Evolutionary conservation across 2,329 filamentous ascomycete species (phyloP), one percentile per base, ranked within the genome.

Genomic region (Pseudocercospora fijiensis): DNA sequence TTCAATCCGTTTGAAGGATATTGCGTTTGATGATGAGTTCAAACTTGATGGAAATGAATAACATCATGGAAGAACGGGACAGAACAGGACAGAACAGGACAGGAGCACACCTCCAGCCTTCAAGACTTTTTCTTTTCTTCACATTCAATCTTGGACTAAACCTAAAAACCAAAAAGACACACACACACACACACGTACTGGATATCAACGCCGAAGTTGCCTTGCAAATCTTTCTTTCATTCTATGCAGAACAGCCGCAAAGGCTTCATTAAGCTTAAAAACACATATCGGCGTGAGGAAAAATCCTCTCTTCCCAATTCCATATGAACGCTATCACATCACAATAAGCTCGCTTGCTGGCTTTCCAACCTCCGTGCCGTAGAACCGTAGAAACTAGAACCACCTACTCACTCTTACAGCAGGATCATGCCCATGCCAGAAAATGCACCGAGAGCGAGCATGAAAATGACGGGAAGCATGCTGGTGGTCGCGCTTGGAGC

Each of bases 341-440:
- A 57, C 8, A 57, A 26, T 16, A 57, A 37, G 53, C 53, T 37
- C 10, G 24, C 37, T 27, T n/a, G 22, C 11, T 1, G 8, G 4
- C 41, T 18, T 41, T 24, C 58, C 18, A 53, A 20, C 33, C 20
- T 45, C 16, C 56, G 59, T 61, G 30, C 52, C 37, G 59, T 61
- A 41, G 27, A 57, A 20, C 59, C 58, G 47, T 28, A 26, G 56
- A 28, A 11, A n/a, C n/a, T n/a, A n/a, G n/a, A n/a, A n/a, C n/a
- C n/a, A n/a, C n/a, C n/a, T n/a, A n/a, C n/a, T 10, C 30, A 45
- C 22, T 28, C 61, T 62, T 75, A 75, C 67, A 75, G 69, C 55
- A 74, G 59, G 47, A 75, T 69, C 73, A 75, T 75, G 58, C 73
- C 72, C 62, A 69, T 66, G 61, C 73, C 73, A 5, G 72, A 74